A percentile compares a stretch with the other conserved stretches of the same genome.
Conservation (phyloP, 768 basidiomycete genomes). For the Mycena albidolilacea region DNA sequence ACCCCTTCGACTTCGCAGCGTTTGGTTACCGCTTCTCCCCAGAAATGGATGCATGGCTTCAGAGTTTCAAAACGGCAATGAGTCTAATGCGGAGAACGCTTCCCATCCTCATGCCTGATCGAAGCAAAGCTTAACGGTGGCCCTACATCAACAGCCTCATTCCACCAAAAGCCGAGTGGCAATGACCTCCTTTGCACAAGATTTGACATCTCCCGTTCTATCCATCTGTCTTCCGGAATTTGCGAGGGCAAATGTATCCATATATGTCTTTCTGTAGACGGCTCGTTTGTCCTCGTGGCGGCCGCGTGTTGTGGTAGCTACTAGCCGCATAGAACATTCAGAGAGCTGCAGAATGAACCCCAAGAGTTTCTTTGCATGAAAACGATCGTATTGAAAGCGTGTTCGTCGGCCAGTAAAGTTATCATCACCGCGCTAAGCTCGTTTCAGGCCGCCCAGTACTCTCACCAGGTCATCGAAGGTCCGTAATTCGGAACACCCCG, state of each 20-base stretch:
- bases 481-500: constrained; percentile 33
- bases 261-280: neutral
- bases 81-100: constrained; percentile 33
- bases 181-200: constrained; percentile 6
- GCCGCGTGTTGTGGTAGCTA: constrained; percentile 17
- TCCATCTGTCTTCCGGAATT: constrained; percentile 14
- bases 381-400: constrained; percentile 27
- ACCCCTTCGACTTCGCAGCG: constrained; percentile 34
- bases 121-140: constrained; percentile 26
- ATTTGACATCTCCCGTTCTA: constrained; percentile 6
- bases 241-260: neutral
- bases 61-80: constrained; percentile 27
- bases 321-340: constrained; percentile 21
- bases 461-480: constrained; percentile 25
- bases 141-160: constrained; percentile 15
- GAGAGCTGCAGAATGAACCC: constrained; percentile 16
- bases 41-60: constrained; percentile 23
- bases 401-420: constrained; percentile 34
- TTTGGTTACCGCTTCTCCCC: constrained; percentile 25
- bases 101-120: constrained; percentile 33
- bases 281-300: constrained; percentile 26
- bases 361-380: constrained; percentile 27
- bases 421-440: constrained; percentile 29
- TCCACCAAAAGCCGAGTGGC: constrained; percentile 14
- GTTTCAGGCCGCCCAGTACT: constrained; percentile 9